These are phyloP conservation scores for Prunus persica DNA, from an alignment of 306 rosid genomes.

Conservation along the genomic window Prunus_persica_NCBIv2 NC_034015.1:15884501-15885000, in stretches of 20 bases:
- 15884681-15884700: conserved; percentile 64
- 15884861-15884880: conserved; percentile 81
- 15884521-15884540: neutral
- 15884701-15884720: conserved; percentile 67
- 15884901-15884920: conserved; percentile 63
- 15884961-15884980: conserved; percentile 38
- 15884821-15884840: conserved; percentile 38
- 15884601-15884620: neutral
- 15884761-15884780: conserved; percentile 49
- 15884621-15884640: neutral
- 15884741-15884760: conserved; percentile 55
- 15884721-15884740: conserved; percentile 82
- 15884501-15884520: no score
- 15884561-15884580: neutral
- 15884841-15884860: conserved; percentile 45
- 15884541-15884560: neutral
- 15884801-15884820: conserved; percentile 48
- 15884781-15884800: conserved; percentile 46
- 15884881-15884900: conserved; percentile 67
- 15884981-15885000: conserved; percentile 52
- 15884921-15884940: conserved; percentile 73
- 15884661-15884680: conserved; percentile 77
- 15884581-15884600: neutral
- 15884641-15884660: conserved; percentile 55
- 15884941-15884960: conserved; percentile 57